Conservation (phyloP, 371 early-diverging fungal species). For the Mycotypha africana region DNA sequence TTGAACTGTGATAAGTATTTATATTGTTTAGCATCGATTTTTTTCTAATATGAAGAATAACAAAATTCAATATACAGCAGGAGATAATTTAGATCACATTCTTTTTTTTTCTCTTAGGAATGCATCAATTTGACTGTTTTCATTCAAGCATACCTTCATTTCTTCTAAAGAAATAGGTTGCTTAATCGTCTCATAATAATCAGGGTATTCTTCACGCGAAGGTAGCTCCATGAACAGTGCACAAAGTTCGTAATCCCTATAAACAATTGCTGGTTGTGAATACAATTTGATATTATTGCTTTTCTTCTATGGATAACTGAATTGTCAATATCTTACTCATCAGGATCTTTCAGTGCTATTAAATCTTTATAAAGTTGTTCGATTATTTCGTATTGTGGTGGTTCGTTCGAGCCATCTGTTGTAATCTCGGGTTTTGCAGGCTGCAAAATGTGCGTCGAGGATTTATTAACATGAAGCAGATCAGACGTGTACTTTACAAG, state of each 20-base stretch:
- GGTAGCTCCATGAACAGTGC: conserved; percentile 77
- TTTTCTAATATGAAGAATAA: conserved; percentile 17
- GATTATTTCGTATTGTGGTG: conserved; percentile 2
- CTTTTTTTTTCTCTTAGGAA: no score
- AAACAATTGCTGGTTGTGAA: no score
- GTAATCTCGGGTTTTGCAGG: no score
- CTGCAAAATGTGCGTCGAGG: no score
- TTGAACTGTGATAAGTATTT: conserved; percentile 50
- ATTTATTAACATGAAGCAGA: no score
- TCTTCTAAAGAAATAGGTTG: conserved; percentile 75
- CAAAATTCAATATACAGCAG: no score
- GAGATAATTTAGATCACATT: no score
- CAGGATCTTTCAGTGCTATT: conserved; percentile 27
- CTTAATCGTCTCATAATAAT: conserved; percentile 85
- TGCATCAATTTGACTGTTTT: not conserved
- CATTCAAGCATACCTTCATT: conserved; percentile 39
- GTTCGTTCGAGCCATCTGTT: no score
- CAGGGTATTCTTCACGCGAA: conserved; percentile 74
- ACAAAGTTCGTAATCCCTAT: conserved; percentile 51
- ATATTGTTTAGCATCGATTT: conserved; percentile 49
- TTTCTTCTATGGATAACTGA: no score
- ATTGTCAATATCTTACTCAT: conserved; percentile 19
- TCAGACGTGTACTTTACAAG: no score
- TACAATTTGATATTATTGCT: no score
- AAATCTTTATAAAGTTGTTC: conserved; percentile 24